phyloP scores from a whole-genome alignment of 306 rosid species.

The Vigna reflexopilosa region DNA sequence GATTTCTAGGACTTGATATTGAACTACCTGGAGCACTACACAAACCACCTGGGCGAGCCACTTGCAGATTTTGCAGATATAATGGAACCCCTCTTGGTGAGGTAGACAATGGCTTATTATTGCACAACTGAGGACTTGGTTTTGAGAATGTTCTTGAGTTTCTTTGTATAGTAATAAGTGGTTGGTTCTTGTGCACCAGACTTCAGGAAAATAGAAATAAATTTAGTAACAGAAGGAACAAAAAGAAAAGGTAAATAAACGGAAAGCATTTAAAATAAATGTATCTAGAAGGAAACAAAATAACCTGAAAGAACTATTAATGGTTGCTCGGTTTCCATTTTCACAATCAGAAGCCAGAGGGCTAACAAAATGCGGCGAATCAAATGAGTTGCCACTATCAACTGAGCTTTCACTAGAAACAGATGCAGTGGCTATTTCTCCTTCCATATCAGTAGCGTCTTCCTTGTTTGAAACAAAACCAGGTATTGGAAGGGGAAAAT shows the following conservation, averaged over 20 bases:
- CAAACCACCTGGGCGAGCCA: constrained; percentile 68
- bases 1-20: constrained; percentile 81
- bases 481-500: constrained; percentile 71
- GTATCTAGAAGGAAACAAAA: constrained; percentile 29
- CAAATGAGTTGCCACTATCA: constrained; percentile 71
- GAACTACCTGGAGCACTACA: constrained; percentile 86
- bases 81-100: constrained; percentile 66
- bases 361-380: constrained; percentile 65
- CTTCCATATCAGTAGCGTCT: constrained; percentile 62
- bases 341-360: constrained; percentile 73
- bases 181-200: constrained; percentile 60
- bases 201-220: constrained; percentile 49
- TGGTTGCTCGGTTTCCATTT: constrained; percentile 58
- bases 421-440: constrained; percentile 74
- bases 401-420: constrained; percentile 68
- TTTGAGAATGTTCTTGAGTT: constrained; percentile 60
- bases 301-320: constrained; percentile 68
- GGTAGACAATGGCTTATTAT: constrained; percentile 48
- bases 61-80: constrained; percentile 66
- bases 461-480: constrained; percentile 59
- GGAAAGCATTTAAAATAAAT: constrained; percentile 18
- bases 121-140: constrained; percentile 54
- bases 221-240: constrained; percentile 49
- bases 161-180: constrained; percentile 43
- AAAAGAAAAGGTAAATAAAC: constrained; percentile 36